A percentile compares a stretch with the other conserved stretches of the same genome.
phyloP scores from a whole-genome alignment of 495 filamentous ascomycete genomes.

The Penicillium manginii region DNA sequence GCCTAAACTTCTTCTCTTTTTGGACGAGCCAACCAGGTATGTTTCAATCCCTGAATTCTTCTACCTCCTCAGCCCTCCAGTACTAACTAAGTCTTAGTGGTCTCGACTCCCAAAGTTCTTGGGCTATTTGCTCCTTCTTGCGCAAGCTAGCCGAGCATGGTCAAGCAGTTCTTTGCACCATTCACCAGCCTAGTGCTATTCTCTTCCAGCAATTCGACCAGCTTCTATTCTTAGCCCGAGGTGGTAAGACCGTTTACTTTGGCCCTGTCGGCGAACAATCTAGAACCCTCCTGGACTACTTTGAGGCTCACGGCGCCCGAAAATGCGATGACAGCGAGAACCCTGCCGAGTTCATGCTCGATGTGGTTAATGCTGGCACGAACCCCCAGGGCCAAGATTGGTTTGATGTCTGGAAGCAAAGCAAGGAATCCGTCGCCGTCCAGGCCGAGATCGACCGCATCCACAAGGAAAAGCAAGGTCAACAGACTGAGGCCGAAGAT shows the following conservation, averaged over 20 bases:
- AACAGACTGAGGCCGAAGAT: constrained; percentile 27
- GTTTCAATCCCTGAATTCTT: constrained; percentile 54
- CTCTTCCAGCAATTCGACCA: constrained; percentile 93
- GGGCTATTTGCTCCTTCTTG: constrained; percentile 80
- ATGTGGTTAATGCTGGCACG: constrained; percentile 58
- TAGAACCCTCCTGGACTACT: constrained; percentile 69
- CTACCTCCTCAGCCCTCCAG: neutral
- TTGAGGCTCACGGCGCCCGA: constrained; percentile 69
- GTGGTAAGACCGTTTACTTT: constrained; percentile 75
- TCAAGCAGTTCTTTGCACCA: constrained; percentile 91
- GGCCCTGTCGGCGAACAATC: constrained; percentile 80
- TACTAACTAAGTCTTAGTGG: constrained; percentile 57
- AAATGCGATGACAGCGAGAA: constrained; percentile 71
- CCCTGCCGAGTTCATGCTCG: constrained; percentile 91
- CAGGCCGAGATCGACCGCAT: constrained; percentile 68
- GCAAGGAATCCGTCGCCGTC: constrained; percentile 65
- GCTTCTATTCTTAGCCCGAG: constrained; percentile 76
- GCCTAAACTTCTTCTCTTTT: constrained; percentile 76
- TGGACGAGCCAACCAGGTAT: constrained; percentile 59
- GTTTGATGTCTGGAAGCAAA: constrained; percentile 73
- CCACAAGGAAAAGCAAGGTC: constrained; percentile 53
- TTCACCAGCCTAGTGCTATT: constrained; percentile 92
- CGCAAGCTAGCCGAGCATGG: constrained; percentile 82
- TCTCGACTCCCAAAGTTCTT: constrained; percentile 69
- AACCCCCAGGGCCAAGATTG: constrained; percentile 62